phyloP scores from a whole-genome alignment of 1,284 basidiomycete genomes.

The Cyathus olla region DNA sequence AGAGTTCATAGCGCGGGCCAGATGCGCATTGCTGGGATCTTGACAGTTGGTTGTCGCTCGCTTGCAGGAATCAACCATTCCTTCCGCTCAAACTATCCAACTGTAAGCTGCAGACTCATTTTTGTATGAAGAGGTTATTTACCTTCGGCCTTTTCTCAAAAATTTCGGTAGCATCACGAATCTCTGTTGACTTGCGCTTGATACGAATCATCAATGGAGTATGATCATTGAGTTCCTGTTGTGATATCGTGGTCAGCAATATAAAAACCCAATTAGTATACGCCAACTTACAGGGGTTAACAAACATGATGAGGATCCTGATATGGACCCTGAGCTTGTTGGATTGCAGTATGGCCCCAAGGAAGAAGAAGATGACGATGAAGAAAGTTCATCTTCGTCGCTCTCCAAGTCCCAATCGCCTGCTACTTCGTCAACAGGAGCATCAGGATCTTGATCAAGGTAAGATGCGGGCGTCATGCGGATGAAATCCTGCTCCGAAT shows the following conservation, averaged over 20 bases:
- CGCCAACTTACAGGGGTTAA: background rate
- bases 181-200: constrained; percentile 47
- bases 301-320: background rate
- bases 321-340: background rate
- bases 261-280: no score
- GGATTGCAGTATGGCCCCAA: background rate
- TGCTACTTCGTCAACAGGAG: background rate
- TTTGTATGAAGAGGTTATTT: background rate
- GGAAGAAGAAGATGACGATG: background rate
- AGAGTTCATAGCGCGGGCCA: no score
- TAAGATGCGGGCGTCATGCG: no score
- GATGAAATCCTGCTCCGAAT: no score
- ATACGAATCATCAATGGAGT: constrained; percentile 27
- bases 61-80: constrained; percentile 20
- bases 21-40: no score
- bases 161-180: constrained; percentile 16
- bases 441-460: background rate
- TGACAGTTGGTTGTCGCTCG: constrained; percentile 7
- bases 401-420: background rate
- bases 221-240: background rate
- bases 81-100: constrained; percentile 35
- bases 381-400: background rate
- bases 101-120: background rate
- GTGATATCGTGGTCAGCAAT: no score
- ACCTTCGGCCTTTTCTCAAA: constrained; percentile 51